Conservation (phyloP, 2,329 filamentous ascomycete species). For the Escovopsis sp. region DNA sequence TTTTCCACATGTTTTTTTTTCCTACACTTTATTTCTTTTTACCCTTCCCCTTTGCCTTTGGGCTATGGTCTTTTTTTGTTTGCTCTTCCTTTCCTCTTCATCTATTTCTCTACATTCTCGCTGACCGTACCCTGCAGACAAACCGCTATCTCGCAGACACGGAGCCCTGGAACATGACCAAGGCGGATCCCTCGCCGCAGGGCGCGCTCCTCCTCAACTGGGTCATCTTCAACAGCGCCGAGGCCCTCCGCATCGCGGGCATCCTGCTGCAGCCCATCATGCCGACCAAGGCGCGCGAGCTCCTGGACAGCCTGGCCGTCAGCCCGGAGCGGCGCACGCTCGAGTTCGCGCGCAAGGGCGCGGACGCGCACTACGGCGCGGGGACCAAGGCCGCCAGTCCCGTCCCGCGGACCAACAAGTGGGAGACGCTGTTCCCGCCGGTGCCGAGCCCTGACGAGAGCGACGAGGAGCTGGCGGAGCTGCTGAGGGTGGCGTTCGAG, state of each 20-base stretch:
- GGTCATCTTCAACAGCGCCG: constrained; percentile 55
- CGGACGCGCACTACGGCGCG: constrained; percentile 56
- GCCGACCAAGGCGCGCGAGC: constrained; percentile 55
- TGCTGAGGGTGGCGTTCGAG: constrained; percentile 6
- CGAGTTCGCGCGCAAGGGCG: constrained; percentile 43
- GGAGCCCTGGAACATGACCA: constrained; percentile 52
- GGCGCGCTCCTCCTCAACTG: constrained; percentile 32
- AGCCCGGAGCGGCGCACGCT: constrained; percentile 44
- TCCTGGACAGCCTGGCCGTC: constrained; percentile 72
- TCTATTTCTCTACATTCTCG: no score
- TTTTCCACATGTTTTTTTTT: constrained; percentile 5
- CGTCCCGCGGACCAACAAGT: constrained; percentile 20
- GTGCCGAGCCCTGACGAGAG: constrained; percentile 13
- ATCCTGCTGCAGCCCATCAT: constrained; percentile 89
- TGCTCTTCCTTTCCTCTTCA: no score
- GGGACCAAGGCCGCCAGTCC: constrained; percentile 11
- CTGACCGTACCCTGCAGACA: constrained; percentile 12
- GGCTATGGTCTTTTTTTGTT: no score
- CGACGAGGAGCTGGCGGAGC: constrained; percentile 10
- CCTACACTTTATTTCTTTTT: no score
- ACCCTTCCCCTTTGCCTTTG: no score
- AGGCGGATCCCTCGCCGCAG: constrained; percentile 16
- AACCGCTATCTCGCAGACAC: constrained; percentile 39
- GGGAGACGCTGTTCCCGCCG: constrained; percentile 38
- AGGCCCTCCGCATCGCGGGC: constrained; percentile 62